Evolutionary conservation across 208 protist species (phyloP), one percentile per base, ranked within the genome.

Genomic region (Crithidia mellificae): DNA sequence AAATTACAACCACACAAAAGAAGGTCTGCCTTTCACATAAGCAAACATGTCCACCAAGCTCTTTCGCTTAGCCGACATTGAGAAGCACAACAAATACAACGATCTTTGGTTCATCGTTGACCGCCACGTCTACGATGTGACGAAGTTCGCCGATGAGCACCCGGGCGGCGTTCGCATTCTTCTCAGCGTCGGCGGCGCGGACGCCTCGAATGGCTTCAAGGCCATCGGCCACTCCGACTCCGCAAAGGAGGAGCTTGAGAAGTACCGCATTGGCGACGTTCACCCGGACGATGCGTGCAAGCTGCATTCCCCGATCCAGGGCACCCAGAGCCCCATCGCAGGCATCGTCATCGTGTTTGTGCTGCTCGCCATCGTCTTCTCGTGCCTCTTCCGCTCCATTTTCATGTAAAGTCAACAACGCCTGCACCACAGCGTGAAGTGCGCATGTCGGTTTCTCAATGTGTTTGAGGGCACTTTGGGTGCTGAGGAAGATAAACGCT

Each of bases 121-220:
- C 63, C 78, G 83, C 47, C 90, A 88, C 50, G 90, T 96, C 1
- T 91, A 92, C 67, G 80, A 91, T 53, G 65, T 95, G 20, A 91
- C 82, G 20, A 77, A 77, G 51, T 97, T 95, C 51, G 78, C 89
- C 24, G 80, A 93, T 52, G 55, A 83, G 50, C 91, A 97, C 71
- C 92, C 94, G 7, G 92, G 91, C 27, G 87, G 90, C 47, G 65
- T 84, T 0, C 87, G 91, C 52, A 88, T 88, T 11, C 84, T 97
- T 15, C 64, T 88, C 3, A 81, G 72, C 36, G 79, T 87, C 9
- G 92, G 78, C 2, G 91, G 88, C 19, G 78, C 81, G 47, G 90
- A 98, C 47, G 88, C 79, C 22, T 88, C 85, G 17, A 78, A 72
- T 36, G 90, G 81, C 53, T 98, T 96, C 58, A 85, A 96, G 55